Evolutionary conservation across 108 stramenopile species (phyloP), one percentile per base, ranked within the genome.

Genomic region (Pseudonitzschia multiseries): DNA sequence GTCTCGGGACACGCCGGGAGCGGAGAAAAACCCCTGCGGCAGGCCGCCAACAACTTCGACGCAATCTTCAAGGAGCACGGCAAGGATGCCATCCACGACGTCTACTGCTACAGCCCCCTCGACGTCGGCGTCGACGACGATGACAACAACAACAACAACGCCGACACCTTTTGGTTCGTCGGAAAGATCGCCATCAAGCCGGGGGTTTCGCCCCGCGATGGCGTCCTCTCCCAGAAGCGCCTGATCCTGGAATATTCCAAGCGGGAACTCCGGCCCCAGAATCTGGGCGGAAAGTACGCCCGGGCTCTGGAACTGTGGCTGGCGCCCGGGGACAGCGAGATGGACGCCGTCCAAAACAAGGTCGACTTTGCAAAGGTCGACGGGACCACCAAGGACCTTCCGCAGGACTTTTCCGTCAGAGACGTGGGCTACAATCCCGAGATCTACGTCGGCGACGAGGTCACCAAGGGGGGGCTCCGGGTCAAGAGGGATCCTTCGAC

Each of bases 391-490:
- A 57, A 53, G 24, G 86, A 87, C 77, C 65, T 93, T 24, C 42
- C 77, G 24, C 78, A 87, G 1, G 83, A 85, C 0, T 90, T 89
- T 72, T 79, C 80, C 15, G 77, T 76, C 20, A 52, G 50, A 28
- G 72, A 75, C 71, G 86, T 89, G 9, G 92, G 92, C 14, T 93
- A 80, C 68, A 93, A 93, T 82, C 92, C 92, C 6, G 92, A 93
- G 79, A 93, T 93, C 66, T 93, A 93, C 81, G 83, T 93, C 2
- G 92, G 88, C 53, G 92, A 93, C 18, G 92, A 93, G 79, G 56
- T 72, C 32, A 69, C 78, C 70, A 77, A 90, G 74, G 92, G 92
- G 43, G 92, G 92, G 21, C 77, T 93, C 64, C 73, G 92, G 54
- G 88, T 93, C 32, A 65, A 75, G 32, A 66, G 89, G 54, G 85